Percentiles rank a stretch among this genome's conserved stretches.
Evolutionary conservation across 148 eudicot genomes (phyloP).

Genomic region (Beta vulgaris): DNA sequence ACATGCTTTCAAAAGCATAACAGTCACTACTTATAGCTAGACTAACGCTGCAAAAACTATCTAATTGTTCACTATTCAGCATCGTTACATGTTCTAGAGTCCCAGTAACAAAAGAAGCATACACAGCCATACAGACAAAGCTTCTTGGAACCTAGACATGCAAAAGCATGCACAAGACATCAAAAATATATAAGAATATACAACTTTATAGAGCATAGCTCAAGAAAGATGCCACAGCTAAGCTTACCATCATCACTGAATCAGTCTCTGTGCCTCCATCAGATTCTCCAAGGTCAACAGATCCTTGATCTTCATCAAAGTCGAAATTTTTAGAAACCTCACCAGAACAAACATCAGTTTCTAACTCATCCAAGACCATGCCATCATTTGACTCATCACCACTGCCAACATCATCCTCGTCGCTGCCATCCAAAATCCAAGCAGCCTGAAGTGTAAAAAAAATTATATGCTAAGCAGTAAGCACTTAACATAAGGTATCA

Average conservation of each 20-base stretch:
- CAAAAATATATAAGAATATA: too few species aligned
- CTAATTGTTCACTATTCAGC: background rate
- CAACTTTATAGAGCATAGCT: too few species aligned
- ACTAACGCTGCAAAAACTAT: background rate
- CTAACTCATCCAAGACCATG: constrained; percentile 72
- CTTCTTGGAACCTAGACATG: background rate
- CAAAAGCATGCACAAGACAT: background rate
- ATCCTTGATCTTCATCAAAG: constrained; percentile 72
- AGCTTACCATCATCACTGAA: constrained; percentile 82
- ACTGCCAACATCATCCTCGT: constrained; percentile 54
- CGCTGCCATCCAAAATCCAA: constrained; percentile 86
- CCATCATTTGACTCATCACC: constrained; percentile 57
- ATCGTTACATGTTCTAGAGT: background rate
- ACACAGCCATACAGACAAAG: background rate
- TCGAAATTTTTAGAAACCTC: constrained; percentile 39
- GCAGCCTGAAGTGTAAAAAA: constrained; percentile 62
- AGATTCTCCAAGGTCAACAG: constrained; percentile 57
- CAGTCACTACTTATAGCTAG: background rate
- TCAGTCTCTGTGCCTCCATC: constrained; percentile 76
- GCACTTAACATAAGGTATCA: background rate
- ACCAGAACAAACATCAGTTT: constrained; percentile 30
- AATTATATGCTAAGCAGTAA: background rate
- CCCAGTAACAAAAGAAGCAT: background rate
- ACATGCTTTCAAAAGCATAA: background rate
- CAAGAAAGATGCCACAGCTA: constrained; percentile 3